Conservation (phyloP, 352 stramenopile species). For the Globisporangium ultimum region DNA sequence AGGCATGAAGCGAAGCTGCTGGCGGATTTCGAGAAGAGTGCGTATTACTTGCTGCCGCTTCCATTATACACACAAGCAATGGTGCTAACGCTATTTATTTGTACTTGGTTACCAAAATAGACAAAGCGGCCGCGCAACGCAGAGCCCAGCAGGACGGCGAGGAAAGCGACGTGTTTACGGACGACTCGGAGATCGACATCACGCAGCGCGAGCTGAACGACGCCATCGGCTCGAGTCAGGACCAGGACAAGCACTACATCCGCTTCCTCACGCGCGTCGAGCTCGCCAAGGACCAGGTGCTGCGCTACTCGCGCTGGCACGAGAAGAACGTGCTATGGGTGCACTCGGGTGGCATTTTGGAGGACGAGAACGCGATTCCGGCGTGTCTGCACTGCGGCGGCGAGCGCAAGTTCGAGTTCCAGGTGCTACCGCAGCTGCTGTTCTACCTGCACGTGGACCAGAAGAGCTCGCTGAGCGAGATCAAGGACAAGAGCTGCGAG, state of each 20-base stretch:
- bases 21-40: slow-evolving; percentile 63
- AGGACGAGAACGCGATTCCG: slow-evolving; percentile 35
- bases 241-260: slow-evolving; percentile 79
- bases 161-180: slow-evolving; percentile 52
- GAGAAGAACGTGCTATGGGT: slow-evolving; percentile 87
- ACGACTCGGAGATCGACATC: slow-evolving; percentile 73
- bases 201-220: slow-evolving; percentile 77
- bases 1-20: slow-evolving; percentile 69
- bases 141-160: slow-evolving; percentile 12
- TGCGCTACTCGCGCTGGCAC: slow-evolving; percentile 91
- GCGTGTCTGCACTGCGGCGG: slow-evolving; percentile 79
- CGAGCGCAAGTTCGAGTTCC: slow-evolving; percentile 91
- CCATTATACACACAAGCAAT: neutral
- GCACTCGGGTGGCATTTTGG: slow-evolving; percentile 52
- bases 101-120: slow-evolving; percentile 13
- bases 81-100: neutral
- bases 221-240: slow-evolving; percentile 44
- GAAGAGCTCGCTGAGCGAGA: slow-evolving; percentile 46
- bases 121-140: slow-evolving; percentile 1
- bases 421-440: slow-evolving; percentile 93
- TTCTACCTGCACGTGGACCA: slow-evolving; percentile 89
- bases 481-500: slow-evolving; percentile 70
- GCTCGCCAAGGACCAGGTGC: slow-evolving; percentile 78
- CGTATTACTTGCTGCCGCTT: slow-evolving; percentile 9
- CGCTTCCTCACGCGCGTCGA: slow-evolving; percentile 81